These are phyloP conservation scores for Penicillium turbatum DNA, from an alignment of 495 filamentous ascomycete species.

Conservation along the genomic window DNA sequence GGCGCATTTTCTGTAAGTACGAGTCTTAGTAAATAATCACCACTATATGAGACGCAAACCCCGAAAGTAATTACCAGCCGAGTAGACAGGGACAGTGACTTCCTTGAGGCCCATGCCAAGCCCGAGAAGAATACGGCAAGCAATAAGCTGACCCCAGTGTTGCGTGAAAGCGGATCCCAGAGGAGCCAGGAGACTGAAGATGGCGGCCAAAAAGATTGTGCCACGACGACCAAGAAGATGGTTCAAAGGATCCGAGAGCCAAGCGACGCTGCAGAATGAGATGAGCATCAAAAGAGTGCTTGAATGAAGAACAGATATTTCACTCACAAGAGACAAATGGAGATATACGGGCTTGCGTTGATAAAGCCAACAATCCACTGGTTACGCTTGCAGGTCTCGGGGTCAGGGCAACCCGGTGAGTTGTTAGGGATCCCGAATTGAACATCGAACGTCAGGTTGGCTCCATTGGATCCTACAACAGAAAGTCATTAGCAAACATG, in stretches of 20 bases:
- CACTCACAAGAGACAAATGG: slow-evolving; percentile 39
- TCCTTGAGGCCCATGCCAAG: slow-evolving; percentile 65
- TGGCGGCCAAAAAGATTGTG: slow-evolving; percentile 61
- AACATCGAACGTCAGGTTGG: slow-evolving; percentile 62
- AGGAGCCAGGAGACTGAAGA: slow-evolving; percentile 59
- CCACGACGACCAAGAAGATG: slow-evolving; percentile 60
- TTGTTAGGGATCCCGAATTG: slow-evolving; percentile 40
- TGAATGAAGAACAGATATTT: not conserved
- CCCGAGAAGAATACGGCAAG: slow-evolving; percentile 61
- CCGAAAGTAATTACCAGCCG: slow-evolving; percentile 38
- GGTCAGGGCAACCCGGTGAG: slow-evolving; percentile 38
- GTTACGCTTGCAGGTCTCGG: slow-evolving; percentile 25
- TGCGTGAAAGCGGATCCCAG: slow-evolving; percentile 64
- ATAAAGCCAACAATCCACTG: slow-evolving; percentile 48
- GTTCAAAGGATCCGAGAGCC: slow-evolving; percentile 70
- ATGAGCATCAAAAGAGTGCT: not conserved
- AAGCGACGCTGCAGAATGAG: slow-evolving; percentile 48
- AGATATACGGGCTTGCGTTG: slow-evolving; percentile 39
- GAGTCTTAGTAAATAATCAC: not conserved
- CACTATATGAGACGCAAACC: not conserved
- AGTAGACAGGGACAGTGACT: slow-evolving; percentile 63
- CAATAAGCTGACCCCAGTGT: slow-evolving; percentile 58
- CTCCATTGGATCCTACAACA: slow-evolving; percentile 60
- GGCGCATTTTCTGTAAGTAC: slow-evolving; percentile 59
- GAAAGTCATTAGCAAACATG: not conserved